Evolutionary conservation across 768 basidiomycete genomes (phyloP), one percentile per base, ranked within the genome.

Genomic region (Cyathus striatus): DNA sequence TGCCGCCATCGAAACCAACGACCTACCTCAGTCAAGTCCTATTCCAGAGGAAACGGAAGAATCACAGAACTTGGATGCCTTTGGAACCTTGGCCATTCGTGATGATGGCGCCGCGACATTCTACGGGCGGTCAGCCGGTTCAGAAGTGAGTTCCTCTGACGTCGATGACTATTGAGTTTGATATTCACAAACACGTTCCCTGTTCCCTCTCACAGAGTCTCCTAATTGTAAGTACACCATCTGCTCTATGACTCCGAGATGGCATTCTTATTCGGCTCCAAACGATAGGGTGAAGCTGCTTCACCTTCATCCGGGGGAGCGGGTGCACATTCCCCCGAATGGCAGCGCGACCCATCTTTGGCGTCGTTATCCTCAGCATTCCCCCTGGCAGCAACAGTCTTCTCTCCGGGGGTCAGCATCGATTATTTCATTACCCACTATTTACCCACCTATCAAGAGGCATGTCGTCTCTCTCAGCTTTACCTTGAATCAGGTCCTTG

Each of bases 401-500:
- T 59, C 17, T 52, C 59, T 39, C 27, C 50, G n/a, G 51, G 52
- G 10, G 56, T 72, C 44, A 69, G 75, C 49, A 53, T 79, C 30
- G 59, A 72, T 43, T 63, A 67, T 44, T 62, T 83, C 49, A 52
- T 78, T 16, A 57, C 66, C 30, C 55, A 62, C 13, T 72, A 76
- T 53, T 69, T 87, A 1, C 86, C 86, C 0, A 59, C 74, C 0
- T 82, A 77, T 71, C 55, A 62, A 6, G 80, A 83, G 26, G 78
- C 81, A 0, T 65, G 60, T 35, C 71, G 76, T 23, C 69, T 89
- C 24, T 74, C 72, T 50, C 73, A 79, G n/a, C 67, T 85, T 10
- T 89, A 88, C 58, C 72, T 87, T 30, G 80, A 81, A n/a, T 80
- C 84, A 53, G 83, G 85, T 2, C 81, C 83, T 0, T 89, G 86